phyloP scores from a whole-genome alignment of 768 basidiomycete species.

The Strobilomyces confusus region DNA sequence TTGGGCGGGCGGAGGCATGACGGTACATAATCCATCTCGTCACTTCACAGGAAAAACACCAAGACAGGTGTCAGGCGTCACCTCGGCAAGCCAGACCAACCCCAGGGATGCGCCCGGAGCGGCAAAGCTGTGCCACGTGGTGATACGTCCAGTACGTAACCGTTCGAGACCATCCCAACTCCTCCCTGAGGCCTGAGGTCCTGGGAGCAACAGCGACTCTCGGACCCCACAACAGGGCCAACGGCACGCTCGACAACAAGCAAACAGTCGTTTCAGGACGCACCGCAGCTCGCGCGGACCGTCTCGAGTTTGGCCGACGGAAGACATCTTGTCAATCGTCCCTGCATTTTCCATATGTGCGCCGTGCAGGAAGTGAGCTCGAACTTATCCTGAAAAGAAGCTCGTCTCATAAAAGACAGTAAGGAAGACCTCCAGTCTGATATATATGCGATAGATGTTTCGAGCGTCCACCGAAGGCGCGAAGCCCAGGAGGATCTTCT shows the following conservation, averaged over 20 bases:
- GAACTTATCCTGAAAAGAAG: slow-evolving; percentile 12
- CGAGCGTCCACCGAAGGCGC: slow-evolving; percentile 17
- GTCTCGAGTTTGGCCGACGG: not conserved
- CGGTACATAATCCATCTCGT: slow-evolving; percentile 27
- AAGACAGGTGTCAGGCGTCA: slow-evolving; percentile 21
- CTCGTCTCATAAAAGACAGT: slow-evolving; percentile 3
- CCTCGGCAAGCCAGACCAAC: slow-evolving; percentile 6
- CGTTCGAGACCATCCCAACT: not conserved
- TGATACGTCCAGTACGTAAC: slow-evolving; percentile 4
- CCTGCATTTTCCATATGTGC: slow-evolving; percentile 3
- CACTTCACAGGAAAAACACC: slow-evolving; percentile 22
- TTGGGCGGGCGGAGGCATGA: slow-evolving; percentile 13
- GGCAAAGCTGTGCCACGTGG: slow-evolving; percentile 26
- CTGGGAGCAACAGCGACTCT: not conserved
- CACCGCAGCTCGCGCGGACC: not conserved
- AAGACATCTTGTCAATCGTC: not conserved
- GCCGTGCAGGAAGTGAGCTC: not conserved
- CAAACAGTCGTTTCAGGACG: not conserved
- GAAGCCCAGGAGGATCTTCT: slow-evolving; percentile 18
- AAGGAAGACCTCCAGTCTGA: slow-evolving; percentile 13
- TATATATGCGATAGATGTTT: slow-evolving; percentile 17
- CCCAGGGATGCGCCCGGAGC: not conserved
- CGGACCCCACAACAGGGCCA: slow-evolving; percentile 6
- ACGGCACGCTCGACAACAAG: not conserved
- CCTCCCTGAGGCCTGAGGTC: not conserved